A percentile compares a stretch with the other conserved stretches of the same genome.
Conservation (phyloP, 2,329 filamentous ascomycete species). For the Aspergillus bombycis region DNA sequence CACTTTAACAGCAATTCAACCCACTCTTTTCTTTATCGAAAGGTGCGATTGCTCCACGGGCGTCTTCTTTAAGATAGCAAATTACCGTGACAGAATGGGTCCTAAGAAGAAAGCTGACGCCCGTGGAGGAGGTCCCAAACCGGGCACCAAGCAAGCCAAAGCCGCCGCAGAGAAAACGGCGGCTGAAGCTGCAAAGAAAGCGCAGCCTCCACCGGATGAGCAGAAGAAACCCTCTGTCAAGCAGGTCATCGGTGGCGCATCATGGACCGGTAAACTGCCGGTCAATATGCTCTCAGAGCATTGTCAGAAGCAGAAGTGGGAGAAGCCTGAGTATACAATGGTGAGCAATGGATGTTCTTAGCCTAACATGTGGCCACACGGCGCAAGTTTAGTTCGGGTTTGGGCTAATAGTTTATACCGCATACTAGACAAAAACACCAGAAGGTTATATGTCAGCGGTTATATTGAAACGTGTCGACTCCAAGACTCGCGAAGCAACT, state of each 20-base stretch:
- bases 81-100: constrained; percentile 34
- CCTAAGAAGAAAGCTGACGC: constrained; percentile 46
- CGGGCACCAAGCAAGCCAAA: constrained; percentile 45
- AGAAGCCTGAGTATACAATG: constrained; percentile 88
- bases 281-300: constrained; percentile 92
- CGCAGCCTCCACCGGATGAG: constrained; percentile 43
- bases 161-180: constrained; percentile 38
- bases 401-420: constrained; percentile 18
- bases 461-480: constrained; percentile 71
- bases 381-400: constrained; percentile 13
- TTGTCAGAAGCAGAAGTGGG: constrained; percentile 95
- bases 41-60: constrained; percentile 27
- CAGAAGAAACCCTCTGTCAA: constrained; percentile 65
- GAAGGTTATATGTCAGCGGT: constrained; percentile 81
- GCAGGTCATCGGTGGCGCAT: constrained; percentile 88
- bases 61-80: constrained; percentile 14
- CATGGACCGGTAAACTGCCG: constrained; percentile 96
- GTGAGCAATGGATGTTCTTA: constrained; percentile 44
- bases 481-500: constrained; percentile 78
- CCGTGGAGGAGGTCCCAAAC: constrained; percentile 44
- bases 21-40: not conserved
- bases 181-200: constrained; percentile 34
- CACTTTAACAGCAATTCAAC: constrained; percentile 11
- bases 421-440: constrained; percentile 62
- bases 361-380: not conserved